Evolutionary conservation across 2,329 filamentous ascomycete genomes (phyloP).

Genomic region (Laburnicola sp.): DNA sequence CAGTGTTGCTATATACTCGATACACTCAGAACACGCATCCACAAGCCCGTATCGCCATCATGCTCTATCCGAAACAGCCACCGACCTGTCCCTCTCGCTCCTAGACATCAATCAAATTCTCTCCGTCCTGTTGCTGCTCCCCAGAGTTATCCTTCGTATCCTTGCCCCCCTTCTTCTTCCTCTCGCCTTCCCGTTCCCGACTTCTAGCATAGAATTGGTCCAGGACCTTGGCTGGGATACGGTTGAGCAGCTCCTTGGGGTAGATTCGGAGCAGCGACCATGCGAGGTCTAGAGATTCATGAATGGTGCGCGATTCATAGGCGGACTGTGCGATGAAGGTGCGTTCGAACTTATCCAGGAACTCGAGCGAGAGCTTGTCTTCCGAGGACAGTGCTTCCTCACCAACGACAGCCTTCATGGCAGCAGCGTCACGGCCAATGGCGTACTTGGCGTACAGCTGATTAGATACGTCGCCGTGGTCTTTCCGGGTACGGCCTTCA

Average conservation of each 20-base stretch:
- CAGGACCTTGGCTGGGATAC: conserved; percentile 61
- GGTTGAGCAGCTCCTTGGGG: conserved; percentile 96
- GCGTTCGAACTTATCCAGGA: conserved; percentile 97
- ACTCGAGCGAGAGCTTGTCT: conserved; percentile 97
- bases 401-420: conserved; percentile 99
- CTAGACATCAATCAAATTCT: conserved; percentile 47
- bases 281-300: conserved; percentile 90
- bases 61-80: conserved; percentile 6
- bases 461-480: conserved; percentile 98
- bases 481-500: conserved; percentile 92
- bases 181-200: conserved; percentile 37
- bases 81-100: conserved; percentile 3
- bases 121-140: conserved; percentile 37
- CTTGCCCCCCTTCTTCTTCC: conserved; percentile 47
- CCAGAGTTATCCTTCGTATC: conserved; percentile 51
- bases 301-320: conserved; percentile 90
- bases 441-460: conserved; percentile 99
- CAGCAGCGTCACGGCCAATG: conserved; percentile 95
- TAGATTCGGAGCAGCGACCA: conserved; percentile 97
- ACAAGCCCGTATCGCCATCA: conserved; percentile 2
- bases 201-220: conserved; percentile 56
- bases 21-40: conserved; percentile 1
- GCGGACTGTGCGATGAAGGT: conserved; percentile 90
- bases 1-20: conserved; percentile 5
- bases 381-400: conserved; percentile 94